These are phyloP conservation scores for Rostrohypoxylon terebratum DNA, from an alignment of 495 filamentous ascomycete genomes.

Conservation along the genomic window DNA sequence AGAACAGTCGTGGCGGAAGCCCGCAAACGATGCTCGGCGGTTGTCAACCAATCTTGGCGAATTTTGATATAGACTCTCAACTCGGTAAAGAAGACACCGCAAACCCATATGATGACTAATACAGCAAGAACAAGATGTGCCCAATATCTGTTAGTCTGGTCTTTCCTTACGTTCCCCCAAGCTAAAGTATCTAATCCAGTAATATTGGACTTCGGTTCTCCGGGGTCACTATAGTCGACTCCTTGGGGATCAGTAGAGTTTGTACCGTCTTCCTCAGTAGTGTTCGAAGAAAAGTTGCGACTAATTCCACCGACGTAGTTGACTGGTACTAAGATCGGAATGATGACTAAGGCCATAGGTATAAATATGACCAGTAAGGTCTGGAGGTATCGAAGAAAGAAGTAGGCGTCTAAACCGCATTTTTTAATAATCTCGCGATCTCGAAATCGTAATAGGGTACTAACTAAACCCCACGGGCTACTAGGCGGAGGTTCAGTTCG, in stretches of 20 bases:
- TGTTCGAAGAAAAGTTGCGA: constrained; percentile 59
- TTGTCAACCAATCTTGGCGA: constrained; percentile 94
- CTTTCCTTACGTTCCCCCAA: constrained; percentile 88
- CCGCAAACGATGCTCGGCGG: constrained; percentile 90
- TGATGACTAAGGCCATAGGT: constrained; percentile 78
- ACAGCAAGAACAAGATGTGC: constrained; percentile 87
- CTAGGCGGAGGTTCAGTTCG: constrained; percentile 77
- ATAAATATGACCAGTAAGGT: constrained; percentile 94
- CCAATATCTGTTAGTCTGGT: constrained; percentile 82
- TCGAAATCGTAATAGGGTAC: constrained; percentile 77
- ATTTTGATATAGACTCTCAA: constrained; percentile 92
- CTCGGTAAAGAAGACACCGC: constrained; percentile 88
- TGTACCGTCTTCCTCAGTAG: constrained; percentile 36
- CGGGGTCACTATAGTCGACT: constrained; percentile 40
- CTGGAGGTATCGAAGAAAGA: constrained; percentile 94
- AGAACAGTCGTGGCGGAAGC: constrained; percentile 98
- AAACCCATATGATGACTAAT: constrained; percentile 83
- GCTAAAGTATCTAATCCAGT: constrained; percentile 82
- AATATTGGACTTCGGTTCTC: constrained; percentile 59
- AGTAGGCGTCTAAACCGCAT: constrained; percentile 96
- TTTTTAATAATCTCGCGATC: constrained; percentile 93
- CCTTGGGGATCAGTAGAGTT: constrained; percentile 51
- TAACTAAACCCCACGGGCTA: constrained; percentile 76
- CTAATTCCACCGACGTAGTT: constrained; percentile 82
- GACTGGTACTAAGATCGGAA: constrained; percentile 88